A percentile compares a stretch with the other conserved stretches of the same genome.
These are phyloP conservation scores for Fusarium bactridioides DNA, from an alignment of 2,329 filamentous ascomycete genomes.

Conservation along the genomic window DNA sequence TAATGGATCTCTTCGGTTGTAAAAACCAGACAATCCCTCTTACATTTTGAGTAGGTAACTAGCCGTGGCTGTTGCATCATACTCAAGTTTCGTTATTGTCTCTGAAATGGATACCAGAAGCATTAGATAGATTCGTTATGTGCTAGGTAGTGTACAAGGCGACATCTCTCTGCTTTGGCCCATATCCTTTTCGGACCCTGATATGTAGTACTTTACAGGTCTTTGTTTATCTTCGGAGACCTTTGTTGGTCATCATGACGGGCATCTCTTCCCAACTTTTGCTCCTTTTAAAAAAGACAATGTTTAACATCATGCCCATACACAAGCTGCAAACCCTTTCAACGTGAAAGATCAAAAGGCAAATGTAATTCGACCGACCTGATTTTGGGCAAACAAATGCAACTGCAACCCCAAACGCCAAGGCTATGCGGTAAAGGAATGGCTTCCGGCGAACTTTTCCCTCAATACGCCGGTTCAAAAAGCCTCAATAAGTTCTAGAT, in stretches of 20 bases:
- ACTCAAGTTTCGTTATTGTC: neutral
- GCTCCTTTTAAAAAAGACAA: slow-evolving; percentile 17
- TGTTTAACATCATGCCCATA: slow-evolving; percentile 27
- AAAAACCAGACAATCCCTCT: neutral
- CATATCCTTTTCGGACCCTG: neutral
- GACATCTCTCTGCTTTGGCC: slow-evolving; percentile 1
- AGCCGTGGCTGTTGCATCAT: neutral
- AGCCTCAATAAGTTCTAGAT: slow-evolving; percentile 12
- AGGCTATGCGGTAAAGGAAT: slow-evolving; percentile 42
- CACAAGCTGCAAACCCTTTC: slow-evolving; percentile 16
- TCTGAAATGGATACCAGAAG: slow-evolving; percentile 12
- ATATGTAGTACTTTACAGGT: neutral
- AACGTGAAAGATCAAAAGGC: slow-evolving; percentile 30
- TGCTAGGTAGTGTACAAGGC: slow-evolving; percentile 39
- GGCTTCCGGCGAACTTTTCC: slow-evolving; percentile 19
- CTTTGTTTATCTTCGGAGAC: slow-evolving; percentile 15
- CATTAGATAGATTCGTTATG: slow-evolving; percentile 39
- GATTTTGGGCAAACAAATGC: slow-evolving; percentile 19
- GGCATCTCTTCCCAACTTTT: slow-evolving; percentile 22
- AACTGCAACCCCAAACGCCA: slow-evolving; percentile 35
- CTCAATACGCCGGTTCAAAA: slow-evolving; percentile 33
- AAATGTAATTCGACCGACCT: slow-evolving; percentile 25
- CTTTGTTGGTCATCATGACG: slow-evolving; percentile 6
- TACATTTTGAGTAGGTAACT: too few relatives aligned
- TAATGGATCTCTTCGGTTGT: neutral